Base-by-base conservation (phyloP, 805 yeast genomes). In the Maudiozyma serrabonitensis region DNA sequence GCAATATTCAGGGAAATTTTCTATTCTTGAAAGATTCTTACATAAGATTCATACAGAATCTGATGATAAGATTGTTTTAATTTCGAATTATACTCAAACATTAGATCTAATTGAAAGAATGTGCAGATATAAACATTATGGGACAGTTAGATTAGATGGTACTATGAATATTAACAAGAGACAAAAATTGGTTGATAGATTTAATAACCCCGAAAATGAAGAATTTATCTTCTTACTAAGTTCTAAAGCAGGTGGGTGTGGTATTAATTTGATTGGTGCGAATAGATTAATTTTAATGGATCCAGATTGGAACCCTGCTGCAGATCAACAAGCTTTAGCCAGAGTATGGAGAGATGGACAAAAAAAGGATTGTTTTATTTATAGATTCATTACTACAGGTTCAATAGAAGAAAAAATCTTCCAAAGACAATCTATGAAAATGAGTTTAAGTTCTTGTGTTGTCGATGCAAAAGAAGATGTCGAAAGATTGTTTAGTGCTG, bases 261-360 rank as follows among this genome's bases (percentile, higher is more conserved):
- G 99, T 69, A 87, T 93, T 60, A 93, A 93, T 64, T 75, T 93
- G 58, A 91, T 93, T 59, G 99, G 99, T 12, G 99, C 98, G 2
- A 93, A 93, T 56, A 75, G 99, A 54, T 72, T 93, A 53, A 79
- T 93, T 19, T 70, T 93, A 45, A 73, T 93, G 62, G 99, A 93
- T 63, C 85, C 85, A 0, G 99, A 93, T 64, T 93, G 99, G 99
- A 91, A 91, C 61, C 99, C 99, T 0, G 98, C 99, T 0, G 84
- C 96, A 1, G 99, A 91, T 63, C 98, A 93, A 64, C 99, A 91
- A 68, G 98, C 98, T 0, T 73, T 93, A 53, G 98, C 98, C 0
- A 78, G 99, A 66, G 96, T 93, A 5, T 93, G 98, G 98, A 81
- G 99, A 74, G 99, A 93, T 69, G 99, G 99, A 0, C 99, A 91